phyloP scores from a whole-genome alignment of 1,284 basidiomycete species.

The Mycena sp. region DNA sequence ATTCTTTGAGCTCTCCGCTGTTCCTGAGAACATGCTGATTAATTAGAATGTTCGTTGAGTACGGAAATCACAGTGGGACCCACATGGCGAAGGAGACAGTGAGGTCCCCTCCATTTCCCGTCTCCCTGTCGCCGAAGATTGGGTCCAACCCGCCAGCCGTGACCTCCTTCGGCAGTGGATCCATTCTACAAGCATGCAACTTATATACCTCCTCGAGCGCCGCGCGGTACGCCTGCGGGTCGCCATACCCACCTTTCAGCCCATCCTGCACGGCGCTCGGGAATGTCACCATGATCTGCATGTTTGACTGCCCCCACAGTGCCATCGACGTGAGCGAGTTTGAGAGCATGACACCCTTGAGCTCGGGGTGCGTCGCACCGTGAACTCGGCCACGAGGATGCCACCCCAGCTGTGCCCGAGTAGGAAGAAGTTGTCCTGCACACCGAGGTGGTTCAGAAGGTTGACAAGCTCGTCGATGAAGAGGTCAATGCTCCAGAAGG shows the following conservation, averaged over 20 bases:
- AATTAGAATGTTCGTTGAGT: no score
- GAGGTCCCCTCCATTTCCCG: not conserved
- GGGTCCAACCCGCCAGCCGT: slow-evolving; percentile 2
- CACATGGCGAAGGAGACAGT: slow-evolving; percentile 2
- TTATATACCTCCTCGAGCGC: slow-evolving; percentile 35
- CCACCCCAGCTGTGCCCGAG: slow-evolving; percentile 63
- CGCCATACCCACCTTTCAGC: slow-evolving; percentile 33
- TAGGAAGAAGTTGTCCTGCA: slow-evolving; percentile 49
- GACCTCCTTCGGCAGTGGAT: not conserved
- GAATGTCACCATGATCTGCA: slow-evolving; percentile 33
- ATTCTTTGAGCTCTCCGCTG: slow-evolving; percentile 56
- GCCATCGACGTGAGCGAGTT: slow-evolving; percentile 42
- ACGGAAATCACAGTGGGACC: not conserved
- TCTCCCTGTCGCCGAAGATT: slow-evolving; percentile 1
- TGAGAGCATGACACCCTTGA: slow-evolving; percentile 52
- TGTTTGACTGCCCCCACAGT: slow-evolving; percentile 41
- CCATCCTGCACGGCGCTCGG: slow-evolving; percentile 38
- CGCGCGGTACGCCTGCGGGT: slow-evolving; percentile 32
- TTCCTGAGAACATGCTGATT: slow-evolving; percentile 36
- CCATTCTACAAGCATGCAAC: slow-evolving; percentile 2
- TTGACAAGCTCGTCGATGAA: slow-evolving; percentile 59
- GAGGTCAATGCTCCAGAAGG: slow-evolving; percentile 57
- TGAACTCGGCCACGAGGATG: slow-evolving; percentile 53
- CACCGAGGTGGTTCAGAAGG: slow-evolving; percentile 48
- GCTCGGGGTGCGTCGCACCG: slow-evolving; percentile 40